Conservation (phyloP, 2,329 filamentous ascomycete species). For the Aspergillus hortae region DNA sequence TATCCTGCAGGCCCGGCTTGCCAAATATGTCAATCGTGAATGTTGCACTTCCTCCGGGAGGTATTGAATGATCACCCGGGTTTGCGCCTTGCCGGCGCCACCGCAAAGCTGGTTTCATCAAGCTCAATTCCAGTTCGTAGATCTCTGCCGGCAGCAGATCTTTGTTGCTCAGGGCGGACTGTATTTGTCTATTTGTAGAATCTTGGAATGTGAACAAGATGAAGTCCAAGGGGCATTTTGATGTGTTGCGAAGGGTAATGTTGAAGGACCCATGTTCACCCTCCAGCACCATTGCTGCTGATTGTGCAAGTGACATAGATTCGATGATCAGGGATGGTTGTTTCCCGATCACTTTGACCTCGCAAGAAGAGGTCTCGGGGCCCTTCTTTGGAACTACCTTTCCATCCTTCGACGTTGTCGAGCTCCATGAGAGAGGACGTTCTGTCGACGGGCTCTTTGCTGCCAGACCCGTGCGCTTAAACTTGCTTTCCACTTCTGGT, state of each 20-base stretch:
- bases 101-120: slow-evolving; percentile 65
- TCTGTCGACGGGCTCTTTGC: slow-evolving; percentile 52
- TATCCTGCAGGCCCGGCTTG: slow-evolving; percentile 77
- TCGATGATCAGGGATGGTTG: slow-evolving; percentile 77
- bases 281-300: slow-evolving; percentile 87
- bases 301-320: slow-evolving; percentile 74
- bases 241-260: slow-evolving; percentile 76
- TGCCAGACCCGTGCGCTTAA: slow-evolving; percentile 69
- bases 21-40: slow-evolving; percentile 84
- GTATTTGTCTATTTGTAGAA: slow-evolving; percentile 74
- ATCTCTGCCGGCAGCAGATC: slow-evolving; percentile 75
- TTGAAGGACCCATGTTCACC: slow-evolving; percentile 77
- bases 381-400: slow-evolving; percentile 31
- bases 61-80: slow-evolving; percentile 58
- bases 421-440: slow-evolving; percentile 44
- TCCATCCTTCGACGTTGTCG: slow-evolving; percentile 36
- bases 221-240: slow-evolving; percentile 73
- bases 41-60: slow-evolving; percentile 62
- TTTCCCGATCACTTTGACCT: slow-evolving; percentile 70
- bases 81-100: slow-evolving; percentile 50
- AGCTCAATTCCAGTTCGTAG: slow-evolving; percentile 79
- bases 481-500: slow-evolving; percentile 64
- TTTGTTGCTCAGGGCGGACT: slow-evolving; percentile 69
- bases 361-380: slow-evolving; percentile 36
- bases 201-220: slow-evolving; percentile 86